phyloP scores from a whole-genome alignment of 176 grass and related monocot genomes.

The Coix lacrymajobi region DNA sequence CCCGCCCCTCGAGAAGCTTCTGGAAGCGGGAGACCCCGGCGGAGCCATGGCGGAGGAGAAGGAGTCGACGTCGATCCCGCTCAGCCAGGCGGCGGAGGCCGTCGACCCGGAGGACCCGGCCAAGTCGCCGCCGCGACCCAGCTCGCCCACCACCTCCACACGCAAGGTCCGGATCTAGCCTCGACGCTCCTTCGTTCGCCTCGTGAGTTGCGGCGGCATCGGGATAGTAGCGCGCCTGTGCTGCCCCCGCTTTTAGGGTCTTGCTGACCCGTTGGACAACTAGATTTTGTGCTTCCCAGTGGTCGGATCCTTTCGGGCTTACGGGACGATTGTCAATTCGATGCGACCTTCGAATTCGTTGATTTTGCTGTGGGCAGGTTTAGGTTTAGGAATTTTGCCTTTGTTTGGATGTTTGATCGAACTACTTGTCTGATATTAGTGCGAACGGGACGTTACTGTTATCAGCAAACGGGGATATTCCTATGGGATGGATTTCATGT shows the following conservation, averaged over 20 bases:
- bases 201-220: not conserved
- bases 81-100: constrained; percentile 64
- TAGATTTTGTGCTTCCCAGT: not conserved
- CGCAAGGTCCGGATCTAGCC: constrained; percentile 73
- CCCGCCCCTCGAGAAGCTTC: not conserved
- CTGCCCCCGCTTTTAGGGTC: not conserved
- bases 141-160: constrained; percentile 80
- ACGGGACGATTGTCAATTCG: not conserved
- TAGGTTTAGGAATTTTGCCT: not conserved
- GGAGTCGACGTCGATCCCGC: constrained; percentile 81
- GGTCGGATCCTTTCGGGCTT: not conserved
- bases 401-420: not conserved
- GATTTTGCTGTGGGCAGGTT: not conserved
- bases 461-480: not conserved
- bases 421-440: not conserved
- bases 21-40: not conserved
- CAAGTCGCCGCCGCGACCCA: constrained; percentile 70
- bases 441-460: not conserved
- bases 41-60: constrained; percentile 77
- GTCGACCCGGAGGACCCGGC: constrained; percentile 85
- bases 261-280: not conserved
- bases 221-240: not conserved
- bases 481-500: not conserved
- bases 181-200: not conserved
- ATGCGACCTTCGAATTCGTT: not conserved